phyloP scores from a whole-genome alignment of 2,329 filamentous ascomycete species.

The Pseudopithomyces chartarum region DNA sequence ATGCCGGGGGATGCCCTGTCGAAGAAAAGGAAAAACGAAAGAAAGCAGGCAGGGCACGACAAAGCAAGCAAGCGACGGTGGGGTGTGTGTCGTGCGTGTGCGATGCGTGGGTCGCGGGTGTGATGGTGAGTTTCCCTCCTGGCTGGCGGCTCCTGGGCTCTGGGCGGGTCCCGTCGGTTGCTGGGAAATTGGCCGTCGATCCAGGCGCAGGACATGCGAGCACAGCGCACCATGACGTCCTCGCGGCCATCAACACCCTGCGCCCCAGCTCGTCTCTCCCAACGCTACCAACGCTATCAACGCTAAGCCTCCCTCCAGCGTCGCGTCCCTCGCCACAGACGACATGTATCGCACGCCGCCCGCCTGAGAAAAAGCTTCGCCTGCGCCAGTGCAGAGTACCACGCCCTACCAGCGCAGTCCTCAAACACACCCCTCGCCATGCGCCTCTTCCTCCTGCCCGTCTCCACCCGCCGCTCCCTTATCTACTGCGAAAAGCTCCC shows the following conservation, averaged over 20 bases:
- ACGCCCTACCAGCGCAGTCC: slow-evolving; percentile 14
- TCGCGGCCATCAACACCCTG: slow-evolving; percentile 1
- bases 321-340: slow-evolving; percentile 15
- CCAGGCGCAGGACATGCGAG: background rate
- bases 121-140: background rate
- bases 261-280: no score
- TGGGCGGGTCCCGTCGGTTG: background rate
- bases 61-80: slow-evolving; percentile 1
- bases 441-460: slow-evolving; percentile 91
- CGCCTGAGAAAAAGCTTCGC: slow-evolving; percentile 17
- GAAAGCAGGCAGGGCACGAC: no score
- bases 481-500: slow-evolving; percentile 86
- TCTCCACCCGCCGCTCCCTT: slow-evolving; percentile 87
- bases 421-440: slow-evolving; percentile 55
- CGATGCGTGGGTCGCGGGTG: background rate
- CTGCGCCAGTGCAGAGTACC: slow-evolving; percentile 18
- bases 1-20: no score
- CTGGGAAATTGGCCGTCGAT: slow-evolving; percentile 3
- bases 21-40: no score
- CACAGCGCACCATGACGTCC: slow-evolving; percentile 13
- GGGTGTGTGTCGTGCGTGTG: background rate
- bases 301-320: background rate
- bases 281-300: no score
- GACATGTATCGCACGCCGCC: slow-evolving; percentile 23
- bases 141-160: background rate